Evolutionary conservation across 495 filamentous ascomycete genomes (phyloP), one percentile per base, ranked within the genome.

Genomic region (Corynascus novoguineensis): DNA sequence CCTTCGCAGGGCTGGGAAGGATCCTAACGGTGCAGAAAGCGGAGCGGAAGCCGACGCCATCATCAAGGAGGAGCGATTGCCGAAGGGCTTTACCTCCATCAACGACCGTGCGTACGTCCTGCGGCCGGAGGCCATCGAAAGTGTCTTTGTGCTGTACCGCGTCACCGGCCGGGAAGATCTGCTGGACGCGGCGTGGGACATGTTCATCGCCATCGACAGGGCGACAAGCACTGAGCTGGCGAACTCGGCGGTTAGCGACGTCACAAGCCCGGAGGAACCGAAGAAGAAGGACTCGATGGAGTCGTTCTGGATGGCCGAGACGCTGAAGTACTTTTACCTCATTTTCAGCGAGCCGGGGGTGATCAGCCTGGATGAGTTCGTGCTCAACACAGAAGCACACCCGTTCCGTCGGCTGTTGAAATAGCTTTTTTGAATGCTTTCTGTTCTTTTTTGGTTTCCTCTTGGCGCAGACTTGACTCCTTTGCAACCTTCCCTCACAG

Each of bases 311-410:
- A 60, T 78, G 53, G 71, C 70, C 32, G 77, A 75, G 61, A 77
- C 75, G 42, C 63, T 77, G 31, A 77, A 78, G 64, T 78, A 72
- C 51, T 88, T 91, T 60, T 93, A 90, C 57, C 68, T 93, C 25
- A 81, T 90, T 35, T 95, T 92, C 63, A 84, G 79, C 22, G 83
- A 87, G 40, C 84, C 87, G 0, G 84, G 87, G 38, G 60, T 83
- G 40, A 74, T 91, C 28, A 88, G 80, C 68, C 71, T 95, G 64
- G 83, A 88, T 57, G 75, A 88, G 19, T 81, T 88, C 47, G 85
- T 95, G 1, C 81, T 93, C 53, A 95, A 92, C 68, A 95, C 89
- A 0, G 90, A 93, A 72, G 90, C 87, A 2, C 90, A 93, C 72
- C 83, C 86, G 3, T 80, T 95, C n/a, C 51, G 42, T 0, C 15